Base-by-base conservation (phyloP, 169 alveolate species). In the Eimeria sp. region DNA sequence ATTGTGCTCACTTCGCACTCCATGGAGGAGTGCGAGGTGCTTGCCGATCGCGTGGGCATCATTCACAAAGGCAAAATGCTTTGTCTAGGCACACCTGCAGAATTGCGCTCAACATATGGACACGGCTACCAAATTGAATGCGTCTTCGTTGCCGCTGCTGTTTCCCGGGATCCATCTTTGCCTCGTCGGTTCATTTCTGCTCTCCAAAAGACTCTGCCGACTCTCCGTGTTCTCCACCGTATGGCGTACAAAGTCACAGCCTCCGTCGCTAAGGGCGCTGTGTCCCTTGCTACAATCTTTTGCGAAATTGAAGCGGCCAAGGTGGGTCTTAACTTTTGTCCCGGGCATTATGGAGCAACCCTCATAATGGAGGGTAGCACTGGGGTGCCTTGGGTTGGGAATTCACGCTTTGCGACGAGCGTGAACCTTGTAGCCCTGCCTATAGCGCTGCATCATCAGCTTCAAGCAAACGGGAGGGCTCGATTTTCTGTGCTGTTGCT, bases 1-100 rank as follows among this genome's bases (percentile, higher is more conserved):
- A 95, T 98, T 30, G 94, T 98, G 49, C 93, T 98, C 43, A 98
- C 99, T 0, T 98, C 99, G 40, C 99, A 98, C 96, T 97, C 97
- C 90, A 96, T 98, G 97, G 99, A 98, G 82, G 99, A 98, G 94
- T 99, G 99, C 58, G 99, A 98, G 78, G 95, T 96, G 20, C 95
- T 98, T 61, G 98, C 98, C 45, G 99, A 98, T 91, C 97, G 99
- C 92, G 97, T 98, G 43, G 98, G 98, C n/a, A 97, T 98, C 54
- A 96, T 98, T 97, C 80, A 95, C 73, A 96, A 96, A 45, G 99
- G 99, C 54, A 78, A 80, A 47, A 96, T 97, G 73, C 76, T 96
- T 73, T 97, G 98, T 84, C 80, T 95, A 73, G 98, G 98, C 30
- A 65, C 96, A 43, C 91, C 98, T 63, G 95, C 97, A 13, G 98